Evolutionary conservation across 495 filamentous ascomycete species (phyloP).

Genomic region (Podospora comata): DNA sequence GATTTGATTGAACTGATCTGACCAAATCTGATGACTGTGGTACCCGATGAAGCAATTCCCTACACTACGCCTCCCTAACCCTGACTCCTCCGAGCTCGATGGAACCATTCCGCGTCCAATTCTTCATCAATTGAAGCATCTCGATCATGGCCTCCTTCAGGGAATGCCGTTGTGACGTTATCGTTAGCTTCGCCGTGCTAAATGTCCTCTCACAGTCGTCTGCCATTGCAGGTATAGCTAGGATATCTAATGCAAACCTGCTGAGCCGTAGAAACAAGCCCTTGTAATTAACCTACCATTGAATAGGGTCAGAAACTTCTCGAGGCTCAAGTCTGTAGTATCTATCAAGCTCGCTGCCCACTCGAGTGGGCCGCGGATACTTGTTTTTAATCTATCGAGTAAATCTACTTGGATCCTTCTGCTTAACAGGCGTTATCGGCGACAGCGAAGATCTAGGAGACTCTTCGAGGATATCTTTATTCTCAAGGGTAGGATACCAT

Average conservation of each 20-base stretch:
- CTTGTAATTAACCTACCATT: slow-evolving; percentile 1
- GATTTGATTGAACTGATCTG: neutral
- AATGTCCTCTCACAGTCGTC: slow-evolving; percentile 4
- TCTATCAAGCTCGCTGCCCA: slow-evolving; percentile 2
- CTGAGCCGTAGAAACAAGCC: slow-evolving; percentile 5
- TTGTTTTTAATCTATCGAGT: neutral
- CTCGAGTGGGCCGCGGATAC: neutral
- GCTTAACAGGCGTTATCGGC: neutral
- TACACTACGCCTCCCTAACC: too few relatives aligned
- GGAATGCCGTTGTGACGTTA: slow-evolving; percentile 2
- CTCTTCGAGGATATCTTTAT: neutral
- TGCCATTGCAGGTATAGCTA: neutral
- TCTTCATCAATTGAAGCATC: slow-evolving; percentile 6
- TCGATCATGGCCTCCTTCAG: slow-evolving; percentile 2
- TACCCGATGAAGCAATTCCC: too few relatives aligned
- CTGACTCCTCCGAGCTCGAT: too few relatives aligned
- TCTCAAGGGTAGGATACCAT: slow-evolving; percentile 1
- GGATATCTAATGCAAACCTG: too few relatives aligned
- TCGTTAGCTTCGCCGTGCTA: slow-evolving; percentile 4
- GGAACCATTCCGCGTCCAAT: neutral
- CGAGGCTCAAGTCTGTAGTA: slow-evolving; percentile 4
- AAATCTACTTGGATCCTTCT: slow-evolving; percentile 6
- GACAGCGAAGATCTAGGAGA: neutral
- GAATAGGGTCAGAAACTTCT: slow-evolving; percentile 6
- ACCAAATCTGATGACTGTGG: neutral